phyloP scores from a whole-genome alignment of 2,329 filamentous ascomycete genomes.

The Trichoderma pleuroti region DNA sequence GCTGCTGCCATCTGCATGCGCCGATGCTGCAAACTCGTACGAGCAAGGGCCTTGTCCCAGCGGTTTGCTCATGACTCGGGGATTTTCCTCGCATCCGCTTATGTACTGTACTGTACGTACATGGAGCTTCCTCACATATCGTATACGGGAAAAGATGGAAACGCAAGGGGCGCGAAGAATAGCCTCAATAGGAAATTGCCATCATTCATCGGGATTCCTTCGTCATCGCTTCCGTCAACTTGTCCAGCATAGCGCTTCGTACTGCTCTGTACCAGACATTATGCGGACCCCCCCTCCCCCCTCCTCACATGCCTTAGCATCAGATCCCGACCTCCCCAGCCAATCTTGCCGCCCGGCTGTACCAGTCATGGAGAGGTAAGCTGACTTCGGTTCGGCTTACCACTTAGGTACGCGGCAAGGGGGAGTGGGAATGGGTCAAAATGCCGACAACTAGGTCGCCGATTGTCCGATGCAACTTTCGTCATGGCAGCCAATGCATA shows the following conservation, averaged over 20 bases:
- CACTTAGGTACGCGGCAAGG: not conserved
- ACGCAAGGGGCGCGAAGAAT: not conserved
- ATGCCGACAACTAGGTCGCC: not conserved
- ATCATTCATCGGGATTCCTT: not conserved
- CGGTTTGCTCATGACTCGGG: not conserved
- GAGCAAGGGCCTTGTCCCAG: not conserved
- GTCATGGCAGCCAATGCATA: not conserved
- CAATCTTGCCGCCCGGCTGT: not conserved
- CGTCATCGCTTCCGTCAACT: not conserved
- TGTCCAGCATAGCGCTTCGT: not conserved
- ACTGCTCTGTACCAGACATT: not conserved
- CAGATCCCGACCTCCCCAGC: not conserved
- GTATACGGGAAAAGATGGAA: not conserved
- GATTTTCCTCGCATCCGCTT: not conserved
- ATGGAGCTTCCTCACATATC: not conserved
- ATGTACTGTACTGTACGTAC: too few relatives aligned
- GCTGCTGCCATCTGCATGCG: not conserved
- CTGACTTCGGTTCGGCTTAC: conserved; percentile 11
- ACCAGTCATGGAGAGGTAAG: conserved; percentile 6
- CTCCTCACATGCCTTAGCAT: not conserved
- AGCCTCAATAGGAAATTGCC: not conserved
- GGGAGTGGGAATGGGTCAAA: not conserved
- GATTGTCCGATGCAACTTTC: not conserved
- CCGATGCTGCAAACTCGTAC: not conserved
- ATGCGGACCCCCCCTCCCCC: not conserved